phyloP scores from a whole-genome alignment of 192 early-diverging fungal genomes.

The Haplosporangium gracile region DNA sequence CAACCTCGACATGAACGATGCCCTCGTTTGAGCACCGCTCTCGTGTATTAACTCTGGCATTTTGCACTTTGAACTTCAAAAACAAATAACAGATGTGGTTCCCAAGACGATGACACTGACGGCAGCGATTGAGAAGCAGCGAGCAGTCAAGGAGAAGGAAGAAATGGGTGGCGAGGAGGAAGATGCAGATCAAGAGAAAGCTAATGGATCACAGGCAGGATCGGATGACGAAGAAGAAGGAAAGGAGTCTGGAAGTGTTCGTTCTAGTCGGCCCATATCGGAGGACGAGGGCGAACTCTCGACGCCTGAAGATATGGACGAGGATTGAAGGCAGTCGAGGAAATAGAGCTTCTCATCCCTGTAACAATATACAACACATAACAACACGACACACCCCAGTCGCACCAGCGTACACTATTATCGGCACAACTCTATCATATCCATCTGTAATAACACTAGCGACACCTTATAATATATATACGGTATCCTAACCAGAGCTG shows the following conservation, averaged over 20 bases:
- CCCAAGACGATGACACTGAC: constrained; percentile 62
- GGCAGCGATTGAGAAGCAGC: constrained; percentile 56
- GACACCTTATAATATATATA: neutral
- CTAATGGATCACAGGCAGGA: constrained; percentile 24
- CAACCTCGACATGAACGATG: neutral
- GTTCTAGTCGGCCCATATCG: constrained; percentile 32
- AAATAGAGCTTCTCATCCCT: neutral
- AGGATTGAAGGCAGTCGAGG: constrained; percentile 16
- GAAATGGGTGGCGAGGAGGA: constrained; percentile 48
- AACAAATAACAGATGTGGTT: constrained; percentile 53
- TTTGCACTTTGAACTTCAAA: neutral
- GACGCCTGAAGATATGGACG: constrained; percentile 47
- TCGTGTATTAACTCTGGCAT: too few species aligned
- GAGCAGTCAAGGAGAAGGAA: constrained; percentile 50
- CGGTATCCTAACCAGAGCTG: neutral
- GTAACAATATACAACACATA: neutral
- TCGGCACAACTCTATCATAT: neutral
- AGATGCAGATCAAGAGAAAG: constrained; percentile 40
- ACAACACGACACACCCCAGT: neutral
- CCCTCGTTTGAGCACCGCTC: too few species aligned
- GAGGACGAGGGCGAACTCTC: constrained; percentile 47
- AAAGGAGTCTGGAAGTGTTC: constrained; percentile 21
- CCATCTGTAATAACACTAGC: neutral
- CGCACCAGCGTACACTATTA: neutral
- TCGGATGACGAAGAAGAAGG: constrained; percentile 8